Base-by-base conservation (phyloP, 352 stramenopile species). In the Phytophthora colocasiae region DNA sequence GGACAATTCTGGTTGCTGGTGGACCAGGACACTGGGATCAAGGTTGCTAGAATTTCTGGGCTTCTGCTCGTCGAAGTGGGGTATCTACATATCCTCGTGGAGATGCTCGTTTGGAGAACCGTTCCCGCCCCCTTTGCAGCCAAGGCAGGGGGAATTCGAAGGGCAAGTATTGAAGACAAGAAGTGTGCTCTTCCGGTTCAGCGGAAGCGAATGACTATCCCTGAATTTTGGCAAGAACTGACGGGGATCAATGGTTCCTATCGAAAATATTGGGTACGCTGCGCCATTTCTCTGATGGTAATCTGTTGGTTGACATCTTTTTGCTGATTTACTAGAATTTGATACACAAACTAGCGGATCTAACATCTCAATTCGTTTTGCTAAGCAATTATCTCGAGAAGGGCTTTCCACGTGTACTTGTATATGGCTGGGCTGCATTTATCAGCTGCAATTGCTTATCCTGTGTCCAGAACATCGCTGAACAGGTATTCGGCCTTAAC, bases 1-100 rank as follows among this genome's bases (percentile, higher is more conserved):
- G 78, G 76, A 0, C 68, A 76, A 4, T 89, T 87, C 49, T 89
- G 78, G 81, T 51, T 74, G 31, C 64, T 81, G 39, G 58, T 63
- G 36, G 66, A 67, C 8, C 45, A 63, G 22, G 46, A 67, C 7
- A 10, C 31, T 29, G 32, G 26, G n/a, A 48, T 66, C 11, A 67
- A 73, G n/a, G 9, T 49, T 14, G 31, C 41, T 1, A 58, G 66
- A 14, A 57, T 72, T n/a, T 11, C 67, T 1, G 72, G 74, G 0
- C 54, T 85, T 3, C 40, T 47, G 1, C 12, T 73, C 10, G 57
- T 77, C 10, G 62, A 75, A 3, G 2, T 67, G 14, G 58, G 59
- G 11, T 79, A 81, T 46, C 4, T 69, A 3, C 68, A 71, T 17
- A 45, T 75, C 19, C 24, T 80, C 4, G 48, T 71, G 29, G 74